Conservation (phyloP, 192 early-diverging fungal species). For the Podila clonocystis region DNA sequence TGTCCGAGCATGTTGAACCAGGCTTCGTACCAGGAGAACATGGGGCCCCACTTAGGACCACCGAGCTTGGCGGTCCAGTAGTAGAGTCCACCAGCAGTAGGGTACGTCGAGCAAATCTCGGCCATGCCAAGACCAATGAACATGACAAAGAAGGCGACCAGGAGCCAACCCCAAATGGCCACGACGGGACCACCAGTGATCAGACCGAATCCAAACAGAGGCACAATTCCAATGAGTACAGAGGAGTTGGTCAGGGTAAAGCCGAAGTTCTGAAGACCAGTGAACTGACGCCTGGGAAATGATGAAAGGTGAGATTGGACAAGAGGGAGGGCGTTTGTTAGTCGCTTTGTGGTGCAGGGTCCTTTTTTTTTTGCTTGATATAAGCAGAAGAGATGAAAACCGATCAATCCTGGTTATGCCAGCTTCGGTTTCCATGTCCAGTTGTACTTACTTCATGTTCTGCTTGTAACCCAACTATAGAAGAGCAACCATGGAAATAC, state of each 20-base stretch:
- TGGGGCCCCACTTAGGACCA: slow-evolving; percentile 54
- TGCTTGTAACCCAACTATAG: slow-evolving; percentile 46
- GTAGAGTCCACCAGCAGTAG: slow-evolving; percentile 56
- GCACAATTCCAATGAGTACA: slow-evolving; percentile 46
- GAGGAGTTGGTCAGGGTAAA: slow-evolving; percentile 46
- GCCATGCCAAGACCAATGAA: slow-evolving; percentile 58
- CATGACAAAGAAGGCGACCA: slow-evolving; percentile 58
- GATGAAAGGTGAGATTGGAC: not conserved
- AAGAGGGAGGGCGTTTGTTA: not conserved
- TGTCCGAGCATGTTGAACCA: slow-evolving; percentile 59
- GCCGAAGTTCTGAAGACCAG: slow-evolving; percentile 51
- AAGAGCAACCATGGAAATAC: not conserved
- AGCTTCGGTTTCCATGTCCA: not conserved
- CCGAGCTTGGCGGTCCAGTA: slow-evolving; percentile 47
- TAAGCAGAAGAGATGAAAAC: not conserved
- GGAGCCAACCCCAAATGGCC: slow-evolving; percentile 62
- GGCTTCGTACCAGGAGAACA: slow-evolving; percentile 53
- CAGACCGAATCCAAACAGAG: slow-evolving; percentile 57
- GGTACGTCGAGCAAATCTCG: slow-evolving; percentile 63
- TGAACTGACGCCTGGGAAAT: slow-evolving; percentile 33
- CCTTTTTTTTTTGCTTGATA: not conserved
- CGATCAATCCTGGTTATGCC: not conserved
- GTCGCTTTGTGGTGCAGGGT: not conserved
- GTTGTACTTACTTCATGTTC: slow-evolving; percentile 44
- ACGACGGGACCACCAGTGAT: slow-evolving; percentile 55